Evolutionary conservation across 1,284 basidiomycete species (phyloP).

Genomic region (Wolfiporia cocos): DNA sequence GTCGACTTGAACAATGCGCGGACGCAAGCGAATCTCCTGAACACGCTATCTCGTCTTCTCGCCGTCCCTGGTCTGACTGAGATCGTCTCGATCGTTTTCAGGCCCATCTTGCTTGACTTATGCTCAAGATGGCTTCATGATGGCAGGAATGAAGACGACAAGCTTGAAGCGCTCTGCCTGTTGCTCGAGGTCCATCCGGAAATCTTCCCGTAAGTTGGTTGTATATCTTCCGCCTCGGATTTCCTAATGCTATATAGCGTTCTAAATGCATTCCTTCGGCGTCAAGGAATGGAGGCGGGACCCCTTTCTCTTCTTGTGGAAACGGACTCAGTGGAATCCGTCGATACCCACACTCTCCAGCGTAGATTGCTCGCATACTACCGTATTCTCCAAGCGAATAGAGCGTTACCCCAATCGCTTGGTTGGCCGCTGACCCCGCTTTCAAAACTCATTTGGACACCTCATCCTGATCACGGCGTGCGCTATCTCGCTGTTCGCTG

Average conservation of each 20-base stretch:
- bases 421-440: constrained; percentile 63
- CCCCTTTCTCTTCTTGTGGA: constrained; percentile 42
- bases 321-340: constrained; percentile 21
- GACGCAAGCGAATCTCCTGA: constrained; percentile 32
- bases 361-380: constrained; percentile 73
- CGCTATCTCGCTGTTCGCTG: constrained; percentile 72
- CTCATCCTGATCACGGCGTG: constrained; percentile 56
- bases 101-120: constrained; percentile 66
- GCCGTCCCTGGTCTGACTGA: constrained; percentile 47
- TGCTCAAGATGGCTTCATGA: constrained; percentile 64
- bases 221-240: constrained; percentile 2
- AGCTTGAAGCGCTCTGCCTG: constrained; percentile 54
- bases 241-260: constrained; percentile 9
- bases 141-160: constrained; percentile 40
- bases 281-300: constrained; percentile 42
- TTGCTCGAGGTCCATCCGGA: constrained; percentile 68
- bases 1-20: constrained; percentile 29
- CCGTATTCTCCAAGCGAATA: constrained; percentile 71
- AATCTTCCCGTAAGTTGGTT: constrained; percentile 61
- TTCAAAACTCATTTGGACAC: constrained; percentile 47
- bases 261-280: constrained; percentile 33
- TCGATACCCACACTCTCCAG: constrained; percentile 49
- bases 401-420: constrained; percentile 54
- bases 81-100: constrained; percentile 49
- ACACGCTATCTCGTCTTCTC: constrained; percentile 23